Evolutionary conservation across 2,329 filamentous ascomycete genomes (phyloP).

Genomic region (Colletotrichum sp.): DNA sequence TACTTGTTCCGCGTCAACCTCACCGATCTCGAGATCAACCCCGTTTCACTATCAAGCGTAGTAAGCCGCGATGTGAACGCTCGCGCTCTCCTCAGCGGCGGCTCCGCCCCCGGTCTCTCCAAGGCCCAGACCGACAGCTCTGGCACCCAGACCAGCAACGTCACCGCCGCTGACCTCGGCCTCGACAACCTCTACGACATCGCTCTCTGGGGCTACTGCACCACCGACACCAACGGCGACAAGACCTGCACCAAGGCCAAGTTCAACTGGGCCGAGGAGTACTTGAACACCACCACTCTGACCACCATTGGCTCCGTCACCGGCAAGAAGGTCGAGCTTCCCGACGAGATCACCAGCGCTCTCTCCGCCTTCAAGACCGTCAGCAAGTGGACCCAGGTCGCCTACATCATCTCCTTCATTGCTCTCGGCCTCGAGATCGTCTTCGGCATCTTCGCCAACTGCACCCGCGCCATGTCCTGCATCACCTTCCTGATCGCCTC

Average conservation of each 20-base stretch:
- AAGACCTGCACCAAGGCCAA: slow-evolving; percentile 73
- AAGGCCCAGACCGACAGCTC: slow-evolving; percentile 29
- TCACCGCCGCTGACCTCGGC: slow-evolving; percentile 62
- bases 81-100: slow-evolving; percentile 34
- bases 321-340: slow-evolving; percentile 66
- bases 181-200: slow-evolving; percentile 82
- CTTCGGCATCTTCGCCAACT: slow-evolving; percentile 82
- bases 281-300: slow-evolving; percentile 69
- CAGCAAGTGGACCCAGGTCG: slow-evolving; percentile 82
- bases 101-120: slow-evolving; percentile 24
- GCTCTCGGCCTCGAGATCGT: slow-evolving; percentile 75
- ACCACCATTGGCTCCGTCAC: slow-evolving; percentile 55
- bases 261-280: slow-evolving; percentile 79
- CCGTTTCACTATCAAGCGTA: slow-evolving; percentile 33
- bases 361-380: slow-evolving; percentile 77
- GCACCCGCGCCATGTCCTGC: slow-evolving; percentile 81
- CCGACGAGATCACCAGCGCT: slow-evolving; percentile 68
- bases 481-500: slow-evolving; percentile 79
- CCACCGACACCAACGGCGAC: slow-evolving; percentile 59
- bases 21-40: slow-evolving; percentile 61
- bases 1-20: slow-evolving; percentile 68
- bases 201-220: slow-evolving; percentile 88
- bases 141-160: slow-evolving; percentile 44
- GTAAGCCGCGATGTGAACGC: slow-evolving; percentile 23
- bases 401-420: slow-evolving; percentile 76